Conservation (phyloP, 1,284 basidiomycete genomes). For the Leccinum angustisporum region DNA sequence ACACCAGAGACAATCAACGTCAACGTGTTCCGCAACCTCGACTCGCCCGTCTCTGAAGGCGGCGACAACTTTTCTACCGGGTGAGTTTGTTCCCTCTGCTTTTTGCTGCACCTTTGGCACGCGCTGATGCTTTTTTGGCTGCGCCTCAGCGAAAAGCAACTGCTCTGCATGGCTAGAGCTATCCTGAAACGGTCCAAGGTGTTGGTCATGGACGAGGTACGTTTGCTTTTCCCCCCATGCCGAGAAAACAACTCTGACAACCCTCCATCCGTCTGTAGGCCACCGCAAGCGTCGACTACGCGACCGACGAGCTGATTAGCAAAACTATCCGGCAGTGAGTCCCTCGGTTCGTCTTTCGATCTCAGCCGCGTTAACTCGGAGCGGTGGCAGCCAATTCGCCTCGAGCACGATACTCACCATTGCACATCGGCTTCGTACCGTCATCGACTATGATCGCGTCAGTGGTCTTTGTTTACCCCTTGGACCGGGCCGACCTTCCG, state of each 20-base stretch:
- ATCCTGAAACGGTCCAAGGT: slow-evolving; percentile 58
- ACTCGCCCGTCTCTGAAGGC: slow-evolving; percentile 81
- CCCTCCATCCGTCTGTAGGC: slow-evolving; percentile 13
- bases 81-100: no score
- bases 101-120: not conserved
- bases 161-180: slow-evolving; percentile 66
- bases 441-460: slow-evolving; percentile 68
- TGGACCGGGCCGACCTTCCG: not conserved
- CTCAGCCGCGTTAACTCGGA: not conserved
- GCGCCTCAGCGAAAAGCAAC: slow-evolving; percentile 51
- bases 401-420: slow-evolving; percentile 68
- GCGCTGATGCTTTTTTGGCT: not conserved
- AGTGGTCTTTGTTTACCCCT: slow-evolving; percentile 15
- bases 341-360: not conserved
- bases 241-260: slow-evolving; percentile 1
- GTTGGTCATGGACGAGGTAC: slow-evolving; percentile 59
- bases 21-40: slow-evolving; percentile 86
- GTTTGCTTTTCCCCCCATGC: slow-evolving; percentile 4
- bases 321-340: slow-evolving; percentile 59
- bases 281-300: slow-evolving; percentile 56
- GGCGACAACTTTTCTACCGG: slow-evolving; percentile 95
- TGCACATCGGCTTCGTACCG: slow-evolving; percentile 68
- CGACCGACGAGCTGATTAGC: slow-evolving; percentile 60
- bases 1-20: slow-evolving; percentile 56
- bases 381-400: slow-evolving; percentile 53